phyloP scores from a whole-genome alignment of 768 basidiomycete species.

The Phylloporus arenicola region DNA sequence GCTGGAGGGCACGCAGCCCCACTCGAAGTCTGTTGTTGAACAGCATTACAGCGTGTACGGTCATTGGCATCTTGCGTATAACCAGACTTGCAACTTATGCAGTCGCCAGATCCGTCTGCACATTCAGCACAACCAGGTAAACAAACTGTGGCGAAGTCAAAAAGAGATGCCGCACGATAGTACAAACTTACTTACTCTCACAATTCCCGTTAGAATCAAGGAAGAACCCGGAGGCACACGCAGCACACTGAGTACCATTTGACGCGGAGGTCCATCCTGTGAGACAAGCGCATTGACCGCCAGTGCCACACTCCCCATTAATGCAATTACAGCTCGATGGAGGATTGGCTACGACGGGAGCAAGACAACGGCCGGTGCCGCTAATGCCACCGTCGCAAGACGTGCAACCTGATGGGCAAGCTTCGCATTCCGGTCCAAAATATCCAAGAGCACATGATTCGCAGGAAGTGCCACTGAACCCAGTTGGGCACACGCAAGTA shows the following conservation, averaged over 20 bases:
- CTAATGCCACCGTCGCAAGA: slow-evolving; percentile 76
- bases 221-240: slow-evolving; percentile 75
- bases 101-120: slow-evolving; percentile 61
- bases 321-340: slow-evolving; percentile 74
- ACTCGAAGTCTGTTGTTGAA: slow-evolving; percentile 43
- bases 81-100: slow-evolving; percentile 64
- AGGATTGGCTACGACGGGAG: slow-evolving; percentile 41
- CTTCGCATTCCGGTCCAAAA: slow-evolving; percentile 67
- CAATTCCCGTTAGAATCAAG: slow-evolving; percentile 65
- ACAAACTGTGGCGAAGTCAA: slow-evolving; percentile 47
- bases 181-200: slow-evolving; percentile 41
- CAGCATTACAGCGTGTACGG: slow-evolving; percentile 57
- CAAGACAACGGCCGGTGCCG: slow-evolving; percentile 70
- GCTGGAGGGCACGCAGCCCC: slow-evolving; percentile 60
- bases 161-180: neutral
- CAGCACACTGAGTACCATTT: slow-evolving; percentile 73
- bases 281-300: slow-evolving; percentile 71
- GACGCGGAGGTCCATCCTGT: slow-evolving; percentile 65
- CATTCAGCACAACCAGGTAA: slow-evolving; percentile 68
- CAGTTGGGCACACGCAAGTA: slow-evolving; percentile 64
- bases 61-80: slow-evolving; percentile 66
- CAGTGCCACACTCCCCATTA: slow-evolving; percentile 68
- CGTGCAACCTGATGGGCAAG: slow-evolving; percentile 64
- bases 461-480: slow-evolving; percentile 76
- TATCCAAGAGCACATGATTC: slow-evolving; percentile 70